A percentile compares a stretch with the other conserved stretches of the same genome.
These are phyloP conservation scores for Phytophthora cajani DNA, from an alignment of 352 stramenopile species.

Conservation along the genomic window DNA sequence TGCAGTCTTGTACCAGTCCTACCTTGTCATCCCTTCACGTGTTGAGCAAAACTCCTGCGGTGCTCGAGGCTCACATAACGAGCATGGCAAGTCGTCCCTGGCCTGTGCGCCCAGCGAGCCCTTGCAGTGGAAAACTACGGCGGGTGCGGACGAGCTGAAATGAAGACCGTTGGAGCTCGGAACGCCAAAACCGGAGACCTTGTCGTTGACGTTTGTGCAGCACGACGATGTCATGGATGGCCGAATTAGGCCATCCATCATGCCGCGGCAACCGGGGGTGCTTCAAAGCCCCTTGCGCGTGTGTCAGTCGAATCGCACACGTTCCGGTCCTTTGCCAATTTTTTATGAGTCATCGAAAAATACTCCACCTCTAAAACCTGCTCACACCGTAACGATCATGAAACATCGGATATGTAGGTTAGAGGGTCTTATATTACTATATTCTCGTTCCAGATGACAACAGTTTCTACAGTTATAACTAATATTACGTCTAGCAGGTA, in stretches of 20 bases:
- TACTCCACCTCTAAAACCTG: background rate
- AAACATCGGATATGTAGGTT: background rate
- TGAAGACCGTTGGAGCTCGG: background rate
- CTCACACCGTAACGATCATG: background rate
- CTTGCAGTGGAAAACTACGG: too few relatives aligned
- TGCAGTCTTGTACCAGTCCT: background rate
- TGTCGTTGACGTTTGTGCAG: too few relatives aligned
- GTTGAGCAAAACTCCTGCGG: too few relatives aligned
- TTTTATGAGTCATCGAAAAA: conserved; percentile 27
- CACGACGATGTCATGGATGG: too few relatives aligned
- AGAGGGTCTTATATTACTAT: background rate
- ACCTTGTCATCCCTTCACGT: background rate
- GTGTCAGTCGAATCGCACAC: background rate
- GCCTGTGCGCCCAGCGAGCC: too few relatives aligned
- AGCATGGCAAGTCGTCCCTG: too few relatives aligned
- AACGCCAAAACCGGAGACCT: background rate
- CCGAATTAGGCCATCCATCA: too few relatives aligned
- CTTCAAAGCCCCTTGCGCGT: background rate
- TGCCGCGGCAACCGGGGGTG: background rate
- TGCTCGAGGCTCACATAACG: background rate
- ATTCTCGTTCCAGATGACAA: background rate
- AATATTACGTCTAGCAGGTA: background rate
- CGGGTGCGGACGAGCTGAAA: too few relatives aligned
- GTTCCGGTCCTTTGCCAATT: conserved; percentile 4
- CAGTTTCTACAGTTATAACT: background rate